A percentile compares a stretch with the other conserved stretches of the same genome.
Evolutionary conservation across 108 stramenopile genomes (phyloP).

Genomic region (Aurantiochytrium sp.): DNA sequence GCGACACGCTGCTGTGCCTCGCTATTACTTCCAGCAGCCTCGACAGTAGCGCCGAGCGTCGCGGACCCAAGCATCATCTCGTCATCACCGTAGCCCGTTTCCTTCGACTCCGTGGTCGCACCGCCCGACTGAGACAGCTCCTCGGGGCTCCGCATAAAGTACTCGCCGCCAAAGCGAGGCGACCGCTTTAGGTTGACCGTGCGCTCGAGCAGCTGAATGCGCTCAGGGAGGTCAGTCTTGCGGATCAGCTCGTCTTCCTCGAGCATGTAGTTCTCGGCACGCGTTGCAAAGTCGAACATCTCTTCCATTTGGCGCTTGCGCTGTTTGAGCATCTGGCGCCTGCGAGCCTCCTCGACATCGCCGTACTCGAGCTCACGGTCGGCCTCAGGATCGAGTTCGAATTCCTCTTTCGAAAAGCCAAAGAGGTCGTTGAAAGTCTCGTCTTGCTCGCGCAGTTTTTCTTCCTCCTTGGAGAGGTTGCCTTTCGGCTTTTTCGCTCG

Average conservation of each 20-base stretch:
- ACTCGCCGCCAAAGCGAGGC: not conserved
- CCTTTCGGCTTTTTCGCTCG: not conserved
- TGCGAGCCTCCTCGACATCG: not conserved
- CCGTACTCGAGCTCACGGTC: not conserved
- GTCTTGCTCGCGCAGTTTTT: not conserved
- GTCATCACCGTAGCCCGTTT: not conserved
- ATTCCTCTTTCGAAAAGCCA: not conserved
- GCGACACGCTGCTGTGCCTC: not conserved
- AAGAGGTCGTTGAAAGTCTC: not conserved
- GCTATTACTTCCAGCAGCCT: not conserved
- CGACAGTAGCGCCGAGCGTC: not conserved
- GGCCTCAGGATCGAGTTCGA: not conserved
- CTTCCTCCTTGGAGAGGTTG: not conserved
- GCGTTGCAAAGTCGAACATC: not conserved
- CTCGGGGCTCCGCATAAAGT: not conserved
- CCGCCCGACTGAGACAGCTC: not conserved
- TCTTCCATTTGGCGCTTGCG: not conserved
- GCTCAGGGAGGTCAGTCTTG: slow-evolving; percentile 5
- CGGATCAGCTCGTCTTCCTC: not conserved
- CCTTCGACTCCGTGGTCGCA: not conserved
- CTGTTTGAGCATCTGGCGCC: not conserved
- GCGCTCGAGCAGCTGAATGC: slow-evolving; percentile 1
- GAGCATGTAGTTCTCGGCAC: slow-evolving; percentile 13
- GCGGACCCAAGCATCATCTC: not conserved
- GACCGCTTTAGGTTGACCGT: not conserved